Base-by-base conservation (phyloP, 331 rosid genomes). In the Malus hybrid region DNA sequence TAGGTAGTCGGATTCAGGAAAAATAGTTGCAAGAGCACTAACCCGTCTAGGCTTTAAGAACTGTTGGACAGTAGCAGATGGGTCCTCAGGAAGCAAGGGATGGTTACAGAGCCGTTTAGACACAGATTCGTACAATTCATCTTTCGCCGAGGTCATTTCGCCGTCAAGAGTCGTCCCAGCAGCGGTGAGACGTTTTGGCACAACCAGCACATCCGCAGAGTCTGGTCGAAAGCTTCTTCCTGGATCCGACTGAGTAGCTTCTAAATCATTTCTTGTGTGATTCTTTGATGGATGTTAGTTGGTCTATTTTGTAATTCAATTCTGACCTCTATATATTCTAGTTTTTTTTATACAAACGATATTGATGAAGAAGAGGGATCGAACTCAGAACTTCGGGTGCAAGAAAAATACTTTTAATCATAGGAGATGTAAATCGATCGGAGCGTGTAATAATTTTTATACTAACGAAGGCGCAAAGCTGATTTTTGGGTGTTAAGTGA, bases 51-150 rank as follows among this genome's bases (percentile, higher is more conserved):
- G 93, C 42, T 95, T 87, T 28, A 86, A 85, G 86, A 86, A 89
- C 81, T 22, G 89, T 44, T 90, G 88, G 89, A 80, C 73, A 5
- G 97, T 92, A 65, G 89, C 90, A 7, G 97, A 89, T 80, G 99
- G 99, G n/a, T 94, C 89, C 86, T 90, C 95, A 12, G 99, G 97
- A 31, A 75, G 73, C 74, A 89, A 71, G 82, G 97, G 97, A 28
- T 95, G 97, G 97, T 80, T 95, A 31, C 97, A 92, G 78, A 95
- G 99, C 81, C 93, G 92, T 71, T 75, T 95, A 81, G 99, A 93
- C 63, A 82, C 90, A 9, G 97, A 95, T 83, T 78, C 97, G 0
- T 95, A 89, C 83, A 92, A 85, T 18, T 81, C 86, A 20, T 89
- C 97, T 0, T 87, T 90, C 19, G 89, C 93, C 2, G 92, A 94